Conservation (phyloP, 495 filamentous ascomycete species). For the Annulohypoxylon maeteangense region DNA sequence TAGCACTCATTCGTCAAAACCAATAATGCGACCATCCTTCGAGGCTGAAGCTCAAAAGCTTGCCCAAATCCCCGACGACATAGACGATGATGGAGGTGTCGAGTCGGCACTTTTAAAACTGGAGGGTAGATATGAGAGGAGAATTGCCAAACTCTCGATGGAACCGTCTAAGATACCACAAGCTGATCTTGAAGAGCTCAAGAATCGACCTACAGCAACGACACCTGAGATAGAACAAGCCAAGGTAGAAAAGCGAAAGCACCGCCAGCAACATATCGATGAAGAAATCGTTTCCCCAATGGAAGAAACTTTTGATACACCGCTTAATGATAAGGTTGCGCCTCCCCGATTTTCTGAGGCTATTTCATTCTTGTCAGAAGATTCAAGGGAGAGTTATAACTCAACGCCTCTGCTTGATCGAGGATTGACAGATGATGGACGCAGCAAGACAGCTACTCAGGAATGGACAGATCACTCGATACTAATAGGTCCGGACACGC, state of each 20-base stretch:
- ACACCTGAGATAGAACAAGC: constrained; percentile 41
- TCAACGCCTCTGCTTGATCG: constrained; percentile 81
- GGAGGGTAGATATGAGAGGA: constrained; percentile 82
- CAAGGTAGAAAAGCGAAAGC: constrained; percentile 57
- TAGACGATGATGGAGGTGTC: constrained; percentile 85
- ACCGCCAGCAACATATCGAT: constrained; percentile 59
- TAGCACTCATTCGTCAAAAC: constrained; percentile 78
- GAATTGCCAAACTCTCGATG: constrained; percentile 56
- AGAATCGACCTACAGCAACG: constrained; percentile 22
- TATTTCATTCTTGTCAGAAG: constrained; percentile 61
- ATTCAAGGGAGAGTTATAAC: constrained; percentile 70
- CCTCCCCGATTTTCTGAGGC: constrained; percentile 46
- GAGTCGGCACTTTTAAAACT: constrained; percentile 92
- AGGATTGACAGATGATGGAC: constrained; percentile 69
- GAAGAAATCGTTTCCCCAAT: constrained; percentile 47
- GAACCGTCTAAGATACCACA: constrained; percentile 43
- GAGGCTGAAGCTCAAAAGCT: constrained; percentile 90
- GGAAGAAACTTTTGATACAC: constrained; percentile 26
- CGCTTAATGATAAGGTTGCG: constrained; percentile 18
- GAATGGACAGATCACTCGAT: constrained; percentile 61
- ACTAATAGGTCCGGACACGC: constrained; percentile 51
- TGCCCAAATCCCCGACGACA: constrained; percentile 87
- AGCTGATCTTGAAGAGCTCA: constrained; percentile 24
- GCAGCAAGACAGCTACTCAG: constrained; percentile 50
- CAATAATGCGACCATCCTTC: constrained; percentile 84